phyloP scores from a whole-genome alignment of 805 yeast genomes.

The Metschnikowia kunwiensis region DNA sequence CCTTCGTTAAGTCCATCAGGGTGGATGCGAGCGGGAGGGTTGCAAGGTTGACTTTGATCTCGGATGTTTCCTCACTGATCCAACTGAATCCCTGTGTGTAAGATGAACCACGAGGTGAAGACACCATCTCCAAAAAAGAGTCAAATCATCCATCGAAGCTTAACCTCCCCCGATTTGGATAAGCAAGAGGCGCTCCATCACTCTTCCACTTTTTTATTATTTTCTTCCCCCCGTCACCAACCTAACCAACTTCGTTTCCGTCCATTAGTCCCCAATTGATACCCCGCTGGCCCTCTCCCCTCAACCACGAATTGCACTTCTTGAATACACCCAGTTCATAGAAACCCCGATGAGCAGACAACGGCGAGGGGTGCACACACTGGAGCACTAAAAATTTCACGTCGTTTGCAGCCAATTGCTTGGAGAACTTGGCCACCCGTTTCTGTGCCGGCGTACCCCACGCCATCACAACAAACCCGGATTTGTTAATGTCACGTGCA shows the following conservation, averaged over 20 bases:
- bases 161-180: no score
- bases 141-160: no score
- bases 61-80: no score
- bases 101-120: no score
- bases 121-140: no score
- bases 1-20: no score
- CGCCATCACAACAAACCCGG: conserved; percentile 72
- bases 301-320: conserved; percentile 76
- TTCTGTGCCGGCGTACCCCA: conserved; percentile 80
- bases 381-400: conserved; percentile 51
- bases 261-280: conserved; percentile 64
- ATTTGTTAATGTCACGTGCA: conserved; percentile 30
- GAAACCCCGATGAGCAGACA: conserved; percentile 83
- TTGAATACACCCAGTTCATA: conserved; percentile 74
- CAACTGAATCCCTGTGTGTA: no score
- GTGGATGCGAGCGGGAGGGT: no score
- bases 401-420: conserved; percentile 23
- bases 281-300: conserved; percentile 33
- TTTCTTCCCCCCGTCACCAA: no score
- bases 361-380: conserved; percentile 92
- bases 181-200: no score
- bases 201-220: no score
- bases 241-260: conserved; percentile 24
- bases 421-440: conserved; percentile 43
- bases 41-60: no score